Evolutionary conservation across 495 filamentous ascomycete genomes (phyloP).

Genomic region (Aspergillus nanangensis): DNA sequence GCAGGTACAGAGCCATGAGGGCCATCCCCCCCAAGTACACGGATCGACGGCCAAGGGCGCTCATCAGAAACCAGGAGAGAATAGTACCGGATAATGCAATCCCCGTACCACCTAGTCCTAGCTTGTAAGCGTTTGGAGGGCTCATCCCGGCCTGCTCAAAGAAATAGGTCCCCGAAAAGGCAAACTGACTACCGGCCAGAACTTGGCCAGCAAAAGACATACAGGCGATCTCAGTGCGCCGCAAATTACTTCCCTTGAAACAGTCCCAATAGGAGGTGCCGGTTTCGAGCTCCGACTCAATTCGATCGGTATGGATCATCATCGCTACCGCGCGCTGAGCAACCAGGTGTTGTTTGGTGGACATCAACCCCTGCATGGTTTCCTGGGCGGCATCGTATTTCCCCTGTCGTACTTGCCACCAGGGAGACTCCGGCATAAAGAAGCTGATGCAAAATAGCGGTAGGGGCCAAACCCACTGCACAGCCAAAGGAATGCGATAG

Average conservation of each 20-base stretch:
- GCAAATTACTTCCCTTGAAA: slow-evolving; percentile 34
- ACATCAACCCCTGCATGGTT: slow-evolving; percentile 36
- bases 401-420: slow-evolving; percentile 36
- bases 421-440: slow-evolving; percentile 46
- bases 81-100: slow-evolving; percentile 49
- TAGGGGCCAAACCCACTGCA: slow-evolving; percentile 54
- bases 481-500: slow-evolving; percentile 52
- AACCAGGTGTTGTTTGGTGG: slow-evolving; percentile 1
- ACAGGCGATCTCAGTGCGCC: slow-evolving; percentile 36
- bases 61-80: slow-evolving; percentile 48
- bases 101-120: slow-evolving; percentile 33
- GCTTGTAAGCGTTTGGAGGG: slow-evolving; percentile 15
- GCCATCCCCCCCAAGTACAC: slow-evolving; percentile 49
- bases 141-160: slow-evolving; percentile 36
- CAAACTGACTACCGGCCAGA: slow-evolving; percentile 25
- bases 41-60: slow-evolving; percentile 40
- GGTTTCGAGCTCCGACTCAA: slow-evolving; percentile 26
- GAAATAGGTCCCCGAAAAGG: slow-evolving; percentile 38
- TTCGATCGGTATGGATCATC: slow-evolving; percentile 33
- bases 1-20: slow-evolving; percentile 35
- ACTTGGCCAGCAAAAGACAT: slow-evolving; percentile 23
- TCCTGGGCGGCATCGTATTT: slow-evolving; percentile 40
- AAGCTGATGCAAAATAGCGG: slow-evolving; percentile 31
- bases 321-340: slow-evolving; percentile 40
- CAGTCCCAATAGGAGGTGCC: slow-evolving; percentile 35